A percentile compares a stretch with the other conserved stretches of the same genome.
Evolutionary conservation across 164 flowering plant species (phyloP).

Genomic region (Annona cherimola): DNA sequence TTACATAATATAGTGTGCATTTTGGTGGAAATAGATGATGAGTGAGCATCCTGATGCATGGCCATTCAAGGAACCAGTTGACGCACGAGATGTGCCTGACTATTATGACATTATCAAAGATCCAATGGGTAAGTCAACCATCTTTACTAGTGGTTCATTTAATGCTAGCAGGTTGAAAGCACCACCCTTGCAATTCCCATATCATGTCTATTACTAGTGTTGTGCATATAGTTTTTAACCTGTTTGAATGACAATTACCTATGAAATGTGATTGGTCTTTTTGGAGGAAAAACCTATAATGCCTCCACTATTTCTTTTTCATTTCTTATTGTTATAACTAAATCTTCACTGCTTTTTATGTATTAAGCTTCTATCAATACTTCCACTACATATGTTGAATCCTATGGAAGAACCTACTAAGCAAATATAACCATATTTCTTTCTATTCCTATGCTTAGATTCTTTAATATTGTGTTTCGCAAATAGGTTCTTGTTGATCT

Average conservation of each 20-base stretch:
- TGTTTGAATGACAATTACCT: no score
- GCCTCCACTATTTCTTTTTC: background rate
- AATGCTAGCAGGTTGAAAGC: background rate
- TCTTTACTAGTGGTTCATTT: background rate
- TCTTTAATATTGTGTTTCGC: no score
- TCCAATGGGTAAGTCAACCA: slow-evolving; percentile 72
- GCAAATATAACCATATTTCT: no score
- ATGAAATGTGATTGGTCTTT: background rate
- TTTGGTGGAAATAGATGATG: slow-evolving; percentile 49
- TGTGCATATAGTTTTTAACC: no score
- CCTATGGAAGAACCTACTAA: no score
- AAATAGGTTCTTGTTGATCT: no score
- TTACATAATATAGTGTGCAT: background rate
- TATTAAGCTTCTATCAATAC: no score
- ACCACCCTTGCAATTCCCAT: background rate
- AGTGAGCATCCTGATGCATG: slow-evolving; percentile 93
- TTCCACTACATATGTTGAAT: no score
- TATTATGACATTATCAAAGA: slow-evolving; percentile 91
- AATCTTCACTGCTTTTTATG: no score
- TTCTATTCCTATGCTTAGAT: no score
- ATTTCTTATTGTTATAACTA: background rate
- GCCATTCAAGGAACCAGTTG: slow-evolving; percentile 98
- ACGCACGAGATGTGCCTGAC: slow-evolving; percentile 89
- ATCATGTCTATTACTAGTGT: no score
- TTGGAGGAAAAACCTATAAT: background rate